phyloP scores from a whole-genome alignment of 129 eudicot species.

The carrot (Daucus carota) region DH1_v3.0 NC_030381.2:33222001-33222500 shows the following conservation, averaged over 20 bases:
- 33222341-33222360: background rate
- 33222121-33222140: background rate
- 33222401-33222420: conserved; percentile 37
- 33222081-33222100: background rate
- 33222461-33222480: conserved; percentile 34
- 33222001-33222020: background rate
- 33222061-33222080: background rate
- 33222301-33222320: background rate
- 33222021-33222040: no score
- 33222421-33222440: conserved; percentile 36
- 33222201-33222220: background rate
- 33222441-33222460: conserved; percentile 35
- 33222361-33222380: background rate
- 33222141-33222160: background rate
- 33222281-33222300: background rate
- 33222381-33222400: conserved; percentile 4
- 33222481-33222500: conserved; percentile 35
- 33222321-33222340: background rate
- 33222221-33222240: background rate
- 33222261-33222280: background rate
- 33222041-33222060: background rate
- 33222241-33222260: background rate
- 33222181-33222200: background rate
- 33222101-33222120: background rate
- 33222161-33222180: no score